A percentile compares a stretch with the other conserved stretches of the same genome.
These are phyloP conservation scores for Alternaria arborescens DNA, from an alignment of 2,329 filamentous ascomycete genomes.

Conservation along the genomic window DNA sequence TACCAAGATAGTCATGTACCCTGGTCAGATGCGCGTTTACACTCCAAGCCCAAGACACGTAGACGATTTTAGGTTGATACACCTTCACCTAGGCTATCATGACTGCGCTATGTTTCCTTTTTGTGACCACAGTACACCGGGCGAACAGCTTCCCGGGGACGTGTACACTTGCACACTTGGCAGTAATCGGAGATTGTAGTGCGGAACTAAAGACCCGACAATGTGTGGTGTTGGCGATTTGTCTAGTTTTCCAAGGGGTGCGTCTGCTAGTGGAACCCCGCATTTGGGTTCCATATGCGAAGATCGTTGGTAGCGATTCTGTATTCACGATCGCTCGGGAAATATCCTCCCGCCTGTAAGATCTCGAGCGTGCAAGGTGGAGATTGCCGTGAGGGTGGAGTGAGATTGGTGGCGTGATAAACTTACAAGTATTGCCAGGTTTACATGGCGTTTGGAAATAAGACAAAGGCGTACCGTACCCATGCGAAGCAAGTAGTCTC, in stretches of 20 bases:
- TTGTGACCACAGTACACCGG: not conserved
- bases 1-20: not conserved
- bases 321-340: conserved; percentile 5
- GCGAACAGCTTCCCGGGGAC: not conserved
- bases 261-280: conserved; percentile 6
- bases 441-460: conserved; percentile 1
- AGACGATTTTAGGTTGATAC: not conserved
- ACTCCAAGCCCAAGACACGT: not conserved
- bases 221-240: conserved; percentile 5
- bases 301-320: conserved; percentile 8
- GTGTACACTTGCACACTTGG: not conserved
- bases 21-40: not conserved
- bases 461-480: not conserved
- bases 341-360: conserved; percentile 5
- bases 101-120: not conserved
- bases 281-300: conserved; percentile 9
- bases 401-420: conserved; percentile 6
- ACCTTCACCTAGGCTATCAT: not conserved
- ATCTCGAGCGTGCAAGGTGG: not conserved
- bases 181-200: not conserved
- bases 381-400: conserved; percentile 2
- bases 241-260: not conserved
- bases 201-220: conserved; percentile 4
- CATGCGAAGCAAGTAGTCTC: not conserved
- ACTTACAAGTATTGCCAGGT: not conserved